These are phyloP conservation scores for Ophioceras dolichostomum DNA, from an alignment of 2,329 filamentous ascomycete genomes.

Conservation along the genomic window DNA sequence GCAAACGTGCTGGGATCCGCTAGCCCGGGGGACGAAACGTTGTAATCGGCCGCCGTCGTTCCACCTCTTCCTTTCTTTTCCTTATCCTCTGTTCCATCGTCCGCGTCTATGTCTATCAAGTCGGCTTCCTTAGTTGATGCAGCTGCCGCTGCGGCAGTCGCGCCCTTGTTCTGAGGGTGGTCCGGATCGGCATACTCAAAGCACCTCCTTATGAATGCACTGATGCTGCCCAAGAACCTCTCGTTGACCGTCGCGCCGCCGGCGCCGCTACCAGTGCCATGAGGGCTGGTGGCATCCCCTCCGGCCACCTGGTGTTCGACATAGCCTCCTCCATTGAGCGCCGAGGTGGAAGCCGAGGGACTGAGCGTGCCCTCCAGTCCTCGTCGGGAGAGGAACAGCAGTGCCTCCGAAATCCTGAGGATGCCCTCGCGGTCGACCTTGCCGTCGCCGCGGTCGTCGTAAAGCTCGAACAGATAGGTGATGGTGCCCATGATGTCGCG, in stretches of 20 bases:
- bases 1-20: constrained; percentile 46
- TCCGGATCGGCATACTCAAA: constrained; percentile 98
- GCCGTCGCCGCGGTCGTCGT: constrained; percentile 85
- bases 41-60: background rate
- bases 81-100: background rate
- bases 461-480: constrained; percentile 94
- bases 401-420: constrained; percentile 80
- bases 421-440: constrained; percentile 93
- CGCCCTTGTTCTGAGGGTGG: constrained; percentile 47
- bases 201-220: constrained; percentile 87
- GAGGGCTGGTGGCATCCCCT: background rate
- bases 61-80: too few species aligned
- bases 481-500: constrained; percentile 97
- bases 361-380: constrained; percentile 68
- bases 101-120: too few species aligned
- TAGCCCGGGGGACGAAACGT: constrained; percentile 8
- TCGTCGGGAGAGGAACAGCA: constrained; percentile 82
- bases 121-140: background rate
- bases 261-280: too few species aligned
- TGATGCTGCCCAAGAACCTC: constrained; percentile 82
- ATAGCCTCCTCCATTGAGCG: constrained; percentile 34
- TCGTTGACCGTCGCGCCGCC: constrained; percentile 60
- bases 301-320: constrained; percentile 14
- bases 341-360: constrained; percentile 46
- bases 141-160: background rate